Percentiles rank a stretch among this genome's conserved stretches.
These are phyloP conservation scores for Neofusicoccum sp. DNA, from an alignment of 2,329 filamentous ascomycete genomes.

Conservation along the genomic window DNA sequence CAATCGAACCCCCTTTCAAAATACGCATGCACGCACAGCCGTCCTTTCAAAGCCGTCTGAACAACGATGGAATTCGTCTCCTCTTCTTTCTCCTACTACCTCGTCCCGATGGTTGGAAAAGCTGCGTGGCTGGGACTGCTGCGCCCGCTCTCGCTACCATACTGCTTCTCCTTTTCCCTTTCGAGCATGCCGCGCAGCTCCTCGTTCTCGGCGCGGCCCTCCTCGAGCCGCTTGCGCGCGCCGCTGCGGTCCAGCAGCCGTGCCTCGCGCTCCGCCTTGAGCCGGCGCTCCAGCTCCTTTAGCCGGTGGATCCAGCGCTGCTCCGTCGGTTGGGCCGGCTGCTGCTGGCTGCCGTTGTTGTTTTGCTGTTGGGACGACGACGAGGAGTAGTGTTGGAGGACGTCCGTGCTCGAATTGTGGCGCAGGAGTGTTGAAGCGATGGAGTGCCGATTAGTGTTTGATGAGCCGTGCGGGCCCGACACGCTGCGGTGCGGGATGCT, in stretches of 20 bases:
- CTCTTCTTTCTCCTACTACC: background rate
- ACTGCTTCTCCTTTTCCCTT: constrained; percentile 45
- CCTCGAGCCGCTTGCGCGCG: constrained; percentile 75
- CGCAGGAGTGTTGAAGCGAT: constrained; percentile 54
- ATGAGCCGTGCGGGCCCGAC: constrained; percentile 13
- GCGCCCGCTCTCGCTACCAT: constrained; percentile 4
- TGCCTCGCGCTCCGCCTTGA: constrained; percentile 88
- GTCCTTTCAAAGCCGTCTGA: too few species aligned
- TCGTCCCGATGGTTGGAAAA: constrained; percentile 13
- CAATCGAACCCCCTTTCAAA: background rate
- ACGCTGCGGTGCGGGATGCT: constrained; percentile 23
- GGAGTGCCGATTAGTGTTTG: constrained; percentile 39
- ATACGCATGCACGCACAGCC: too few species aligned
- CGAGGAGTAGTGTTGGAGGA: constrained; percentile 41
- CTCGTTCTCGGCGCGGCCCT: constrained; percentile 71
- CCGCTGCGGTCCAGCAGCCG: constrained; percentile 80
- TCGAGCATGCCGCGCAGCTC: constrained; percentile 66
- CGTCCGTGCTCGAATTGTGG: constrained; percentile 30
- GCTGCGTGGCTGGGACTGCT: constrained; percentile 10
- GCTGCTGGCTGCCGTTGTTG: constrained; percentile 22
- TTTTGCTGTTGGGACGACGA: constrained; percentile 38
- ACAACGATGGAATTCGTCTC: background rate
- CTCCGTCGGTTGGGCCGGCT: constrained; percentile 50
- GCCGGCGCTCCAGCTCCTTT: constrained; percentile 79
- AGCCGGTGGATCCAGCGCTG: constrained; percentile 82